Base-by-base conservation (phyloP, 1,139 yeast genomes). In the Candida smagusa region DNA sequence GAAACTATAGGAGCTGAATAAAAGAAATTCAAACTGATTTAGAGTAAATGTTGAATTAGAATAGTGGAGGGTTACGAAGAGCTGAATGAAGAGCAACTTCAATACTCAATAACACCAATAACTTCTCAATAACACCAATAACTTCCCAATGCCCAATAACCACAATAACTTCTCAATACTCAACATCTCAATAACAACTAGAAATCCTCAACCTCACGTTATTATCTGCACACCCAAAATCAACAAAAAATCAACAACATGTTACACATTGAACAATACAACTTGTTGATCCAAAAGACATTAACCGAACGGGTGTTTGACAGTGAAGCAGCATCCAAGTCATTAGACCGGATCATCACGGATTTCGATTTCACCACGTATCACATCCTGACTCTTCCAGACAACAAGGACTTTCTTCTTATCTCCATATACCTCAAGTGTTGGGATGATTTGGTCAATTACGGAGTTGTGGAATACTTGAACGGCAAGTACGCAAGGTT, bases 361-460 rank as follows among this genome's bases (percentile, higher is more conserved):
- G 99, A 92, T 66, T 92, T 92, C 55, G 98, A 92, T 62, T 89
- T 89, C 65, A 95, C 96, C 41, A 86, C 95, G 23, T 89, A 85
- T 64, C 97, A 90, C 62, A 72, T 94, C 46, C 84, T 95, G 34
- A 90, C 96, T 30, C 81, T 90, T 9, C 60, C 65, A 6, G 88
- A 78, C 56, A 73, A 70, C 53, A 85, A 79, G 69, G 64, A 79
- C 31, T 67, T 77, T 58, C 65, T 88, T 42, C 67, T 84, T 46
- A 66, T 88, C 31, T 84, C 95, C 13, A 69, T 88, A 45, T 78
- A 76, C 49, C 77, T 86, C 58, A 84, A 83, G 59, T 84, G 95
- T 53, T 88, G 84, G 82, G 62, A 65, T 22, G 96, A 87, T 53
- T 71, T 88, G 52, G 66, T 58, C 37, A 76, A 74, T 53, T 84